A percentile compares a stretch with the other conserved stretches of the same genome.
Evolutionary conservation across 2,329 filamentous ascomycete species (phyloP).

Genomic region (Fonsecaea erecta): DNA sequence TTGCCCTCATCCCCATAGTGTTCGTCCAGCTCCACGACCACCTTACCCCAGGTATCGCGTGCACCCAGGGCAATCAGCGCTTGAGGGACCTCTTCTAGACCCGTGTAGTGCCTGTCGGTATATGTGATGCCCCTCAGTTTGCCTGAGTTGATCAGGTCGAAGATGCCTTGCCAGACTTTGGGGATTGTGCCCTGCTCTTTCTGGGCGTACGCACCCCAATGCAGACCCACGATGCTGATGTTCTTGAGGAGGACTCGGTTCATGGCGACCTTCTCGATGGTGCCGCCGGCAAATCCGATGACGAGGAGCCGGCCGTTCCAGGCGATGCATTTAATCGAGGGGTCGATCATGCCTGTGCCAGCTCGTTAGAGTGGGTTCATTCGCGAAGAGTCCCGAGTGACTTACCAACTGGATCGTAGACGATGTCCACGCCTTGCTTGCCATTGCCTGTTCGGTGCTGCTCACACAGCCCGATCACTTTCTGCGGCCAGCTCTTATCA

Average conservation of each 20-base stretch:
- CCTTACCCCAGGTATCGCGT: conserved; percentile 92
- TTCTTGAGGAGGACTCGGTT: conserved; percentile 95
- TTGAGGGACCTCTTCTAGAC: conserved; percentile 75
- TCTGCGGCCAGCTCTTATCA: conserved; percentile 68
- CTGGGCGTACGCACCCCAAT: conserved; percentile 82
- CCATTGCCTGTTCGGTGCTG: conserved; percentile 66
- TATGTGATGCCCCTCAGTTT: conserved; percentile 85
- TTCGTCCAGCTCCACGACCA: conserved; percentile 83
- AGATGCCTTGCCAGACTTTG: conserved; percentile 81
- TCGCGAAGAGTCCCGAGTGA: background rate
- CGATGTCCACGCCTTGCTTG: conserved; percentile 77
- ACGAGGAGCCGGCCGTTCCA: conserved; percentile 91
- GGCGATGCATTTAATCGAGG: conserved; percentile 85
- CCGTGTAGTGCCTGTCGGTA: conserved; percentile 78
- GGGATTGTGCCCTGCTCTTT: conserved; percentile 73
- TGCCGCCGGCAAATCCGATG: conserved; percentile 84
- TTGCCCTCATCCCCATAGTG: conserved; percentile 61
- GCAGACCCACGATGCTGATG: conserved; percentile 83
- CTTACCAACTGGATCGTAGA: conserved; percentile 86
- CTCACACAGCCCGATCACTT: conserved; percentile 70
- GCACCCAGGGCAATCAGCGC: conserved; percentile 78
- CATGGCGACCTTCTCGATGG: conserved; percentile 88
- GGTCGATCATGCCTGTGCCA: conserved; percentile 68
- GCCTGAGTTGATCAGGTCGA: conserved; percentile 73
- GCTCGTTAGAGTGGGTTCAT: background rate